These are phyloP conservation scores for Tolypocladium album DNA, from an alignment of 2,329 filamentous ascomycete species.

Conservation along the genomic window DNA sequence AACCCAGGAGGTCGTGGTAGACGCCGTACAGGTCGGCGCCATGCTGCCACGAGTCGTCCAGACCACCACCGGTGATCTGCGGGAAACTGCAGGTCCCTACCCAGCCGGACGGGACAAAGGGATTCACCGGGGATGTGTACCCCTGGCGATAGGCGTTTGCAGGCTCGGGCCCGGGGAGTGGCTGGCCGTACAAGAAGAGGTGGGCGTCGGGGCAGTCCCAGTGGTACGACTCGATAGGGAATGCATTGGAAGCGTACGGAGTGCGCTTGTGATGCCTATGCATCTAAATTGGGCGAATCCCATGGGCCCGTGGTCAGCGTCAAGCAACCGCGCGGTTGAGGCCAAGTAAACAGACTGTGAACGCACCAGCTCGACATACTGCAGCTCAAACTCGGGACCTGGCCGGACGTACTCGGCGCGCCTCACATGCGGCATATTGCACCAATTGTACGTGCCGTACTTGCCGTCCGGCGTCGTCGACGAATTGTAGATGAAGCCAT, in stretches of 20 bases:
- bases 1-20: conserved; percentile 57
- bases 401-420: conserved; percentile 49
- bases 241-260: conserved; percentile 67
- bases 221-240: conserved; percentile 59
- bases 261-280: conserved; percentile 81
- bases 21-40: conserved; percentile 68
- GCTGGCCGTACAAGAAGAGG: conserved; percentile 58
- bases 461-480: conserved; percentile 43
- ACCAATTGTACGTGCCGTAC: conserved; percentile 67
- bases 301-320: background rate
- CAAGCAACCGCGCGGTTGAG: background rate
- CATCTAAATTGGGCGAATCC: conserved; percentile 33
- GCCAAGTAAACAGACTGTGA: background rate
- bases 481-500: conserved; percentile 65
- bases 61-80: conserved; percentile 61
- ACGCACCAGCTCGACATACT: conserved; percentile 65
- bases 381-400: conserved; percentile 46
- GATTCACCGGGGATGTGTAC: conserved; percentile 52
- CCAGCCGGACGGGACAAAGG: conserved; percentile 56
- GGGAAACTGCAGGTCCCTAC: conserved; percentile 70
- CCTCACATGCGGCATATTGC: conserved; percentile 82
- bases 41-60: conserved; percentile 67
- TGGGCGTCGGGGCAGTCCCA: conserved; percentile 66
- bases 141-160: conserved; percentile 56
- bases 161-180: conserved; percentile 35